Conservation (phyloP, 2,329 filamentous ascomycete species). For the Davidsoniella neocaledoniae region DNA sequence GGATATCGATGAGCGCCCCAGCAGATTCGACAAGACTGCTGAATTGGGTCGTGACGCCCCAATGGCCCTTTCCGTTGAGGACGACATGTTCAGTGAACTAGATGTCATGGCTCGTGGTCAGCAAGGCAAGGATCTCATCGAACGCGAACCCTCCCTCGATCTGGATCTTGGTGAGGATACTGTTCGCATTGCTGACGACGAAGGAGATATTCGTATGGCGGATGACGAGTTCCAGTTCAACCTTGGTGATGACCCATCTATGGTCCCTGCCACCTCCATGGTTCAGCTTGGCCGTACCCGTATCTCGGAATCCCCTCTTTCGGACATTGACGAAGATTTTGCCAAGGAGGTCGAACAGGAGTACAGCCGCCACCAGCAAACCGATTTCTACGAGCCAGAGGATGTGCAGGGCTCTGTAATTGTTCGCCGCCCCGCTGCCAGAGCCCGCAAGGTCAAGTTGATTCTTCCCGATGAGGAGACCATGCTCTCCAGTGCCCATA, state of each 20-base stretch:
- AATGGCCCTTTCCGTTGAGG: conserved; percentile 46
- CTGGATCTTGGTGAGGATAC: conserved; percentile 37
- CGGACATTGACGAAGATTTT: conserved; percentile 49
- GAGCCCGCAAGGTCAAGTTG: conserved; percentile 60
- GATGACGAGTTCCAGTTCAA: conserved; percentile 49
- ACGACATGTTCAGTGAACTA: conserved; percentile 51
- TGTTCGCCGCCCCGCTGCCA: conserved; percentile 52
- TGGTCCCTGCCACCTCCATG: conserved; percentile 30
- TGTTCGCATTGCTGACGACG: conserved; percentile 44
- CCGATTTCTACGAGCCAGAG: conserved; percentile 44
- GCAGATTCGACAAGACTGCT: conserved; percentile 34
- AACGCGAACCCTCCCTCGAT: conserved; percentile 38
- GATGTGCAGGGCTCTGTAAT: conserved; percentile 41
- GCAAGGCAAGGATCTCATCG: conserved; percentile 32
- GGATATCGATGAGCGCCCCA: conserved; percentile 48
- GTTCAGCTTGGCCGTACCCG: conserved; percentile 35
- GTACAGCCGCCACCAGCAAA: conserved; percentile 32
- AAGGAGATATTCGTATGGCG: conserved; percentile 45
- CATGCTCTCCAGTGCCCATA: conserved; percentile 56
- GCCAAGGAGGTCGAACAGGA: conserved; percentile 43
- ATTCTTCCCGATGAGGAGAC: conserved; percentile 70
- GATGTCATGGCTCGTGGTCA: conserved; percentile 35
- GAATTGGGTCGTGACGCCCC: conserved; percentile 84
- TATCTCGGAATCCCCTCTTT: conserved; percentile 54
- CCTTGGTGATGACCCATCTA: conserved; percentile 38